phyloP scores from a whole-genome alignment of 352 stramenopile genomes.

The Phytophthora aleatoria region DNA sequence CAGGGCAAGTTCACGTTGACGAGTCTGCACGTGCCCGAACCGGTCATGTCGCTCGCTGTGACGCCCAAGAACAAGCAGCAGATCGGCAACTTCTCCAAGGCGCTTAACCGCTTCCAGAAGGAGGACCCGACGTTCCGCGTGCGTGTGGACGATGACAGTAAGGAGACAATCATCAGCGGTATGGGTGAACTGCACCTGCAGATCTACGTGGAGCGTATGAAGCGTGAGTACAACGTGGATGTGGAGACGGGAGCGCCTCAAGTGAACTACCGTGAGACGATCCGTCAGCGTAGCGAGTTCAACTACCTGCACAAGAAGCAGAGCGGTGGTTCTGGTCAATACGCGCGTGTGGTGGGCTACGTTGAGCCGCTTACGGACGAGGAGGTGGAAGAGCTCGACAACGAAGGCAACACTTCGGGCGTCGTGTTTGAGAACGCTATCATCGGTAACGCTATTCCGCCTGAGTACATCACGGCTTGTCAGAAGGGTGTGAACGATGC shows the following conservation, averaged over 20 bases:
- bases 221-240: constrained; percentile 97
- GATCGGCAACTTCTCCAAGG: constrained; percentile 96
- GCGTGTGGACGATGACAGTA: constrained; percentile 96
- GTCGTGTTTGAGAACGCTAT: constrained; percentile 98
- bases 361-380: constrained; percentile 94
- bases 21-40: constrained; percentile 98
- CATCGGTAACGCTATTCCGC: constrained; percentile 98
- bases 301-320: constrained; percentile 99
- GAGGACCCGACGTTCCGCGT: constrained; percentile 99
- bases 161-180: constrained; percentile 98
- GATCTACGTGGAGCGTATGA: constrained; percentile 99
- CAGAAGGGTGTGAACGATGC: constrained; percentile 98
- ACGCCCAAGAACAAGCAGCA: constrained; percentile 95
- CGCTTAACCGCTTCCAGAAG: constrained; percentile 95
- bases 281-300: constrained; percentile 93
- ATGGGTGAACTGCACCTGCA: constrained; percentile 99
- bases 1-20: constrained; percentile 93
- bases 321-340: constrained; percentile 97
- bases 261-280: constrained; percentile 99
- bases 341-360: constrained; percentile 96
- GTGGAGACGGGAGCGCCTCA: constrained; percentile 91
- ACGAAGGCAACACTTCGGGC: constrained; percentile 35
- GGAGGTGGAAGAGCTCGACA: constrained; percentile 63
- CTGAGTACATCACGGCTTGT: constrained; percentile 98
- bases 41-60: constrained; percentile 98